Conservation (phyloP, 1,139 yeast species). For the Arxiozyma bovina region DNA sequence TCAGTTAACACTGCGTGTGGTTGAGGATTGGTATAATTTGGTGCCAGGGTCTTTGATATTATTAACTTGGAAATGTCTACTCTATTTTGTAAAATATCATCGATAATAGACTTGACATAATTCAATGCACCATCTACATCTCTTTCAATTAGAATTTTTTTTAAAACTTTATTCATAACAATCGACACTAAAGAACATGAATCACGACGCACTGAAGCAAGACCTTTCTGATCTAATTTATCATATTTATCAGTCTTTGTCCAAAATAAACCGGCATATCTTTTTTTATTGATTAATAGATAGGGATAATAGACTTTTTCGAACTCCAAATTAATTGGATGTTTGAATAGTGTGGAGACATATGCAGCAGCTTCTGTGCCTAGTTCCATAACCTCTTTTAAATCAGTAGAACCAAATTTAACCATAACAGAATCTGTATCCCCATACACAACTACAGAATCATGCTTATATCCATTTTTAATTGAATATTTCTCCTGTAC, state of each 20-base stretch:
- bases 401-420: slow-evolving; percentile 80
- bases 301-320: slow-evolving; percentile 97
- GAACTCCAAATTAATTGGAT: slow-evolving; percentile 90
- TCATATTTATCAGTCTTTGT: slow-evolving; percentile 82
- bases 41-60: slow-evolving; percentile 85
- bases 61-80: slow-evolving; percentile 90
- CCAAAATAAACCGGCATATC: slow-evolving; percentile 98
- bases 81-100: slow-evolving; percentile 81
- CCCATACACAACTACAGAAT: slow-evolving; percentile 91
- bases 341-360: slow-evolving; percentile 68
- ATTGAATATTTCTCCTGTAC: slow-evolving; percentile 74
- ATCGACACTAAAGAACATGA: slow-evolving; percentile 91
- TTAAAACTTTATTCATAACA: slow-evolving; percentile 86
- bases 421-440: slow-evolving; percentile 99
- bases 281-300: slow-evolving; percentile 82
- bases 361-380: slow-evolving; percentile 92
- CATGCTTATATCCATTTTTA: slow-evolving; percentile 70
- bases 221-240: slow-evolving; percentile 97
- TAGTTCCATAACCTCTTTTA: slow-evolving; percentile 75
- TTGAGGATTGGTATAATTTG: slow-evolving; percentile 91
- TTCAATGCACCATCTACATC: slow-evolving; percentile 82
- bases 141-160: slow-evolving; percentile 76
- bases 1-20: slow-evolving; percentile 96
- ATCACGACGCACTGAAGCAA: slow-evolving; percentile 96
- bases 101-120: slow-evolving; percentile 79